These are phyloP conservation scores for Fusarium aywerte DNA, from an alignment of 2,329 filamentous ascomycete genomes.

Conservation along the genomic window DNA sequence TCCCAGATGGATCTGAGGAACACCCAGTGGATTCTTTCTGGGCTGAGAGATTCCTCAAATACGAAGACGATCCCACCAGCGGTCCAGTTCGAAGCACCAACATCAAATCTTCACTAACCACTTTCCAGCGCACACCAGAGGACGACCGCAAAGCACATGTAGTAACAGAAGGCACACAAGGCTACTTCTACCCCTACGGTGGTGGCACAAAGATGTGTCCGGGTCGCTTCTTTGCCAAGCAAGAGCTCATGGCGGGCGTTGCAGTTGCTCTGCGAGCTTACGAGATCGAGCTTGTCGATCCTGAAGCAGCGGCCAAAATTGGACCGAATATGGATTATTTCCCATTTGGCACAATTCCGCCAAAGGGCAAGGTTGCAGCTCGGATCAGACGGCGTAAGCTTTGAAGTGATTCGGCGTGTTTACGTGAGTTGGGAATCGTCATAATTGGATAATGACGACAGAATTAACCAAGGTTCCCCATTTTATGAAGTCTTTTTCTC, in stretches of 20 bases:
- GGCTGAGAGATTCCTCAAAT: conserved; percentile 41
- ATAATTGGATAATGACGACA: not conserved
- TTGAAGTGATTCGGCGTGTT: not conserved
- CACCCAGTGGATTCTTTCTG: conserved; percentile 38
- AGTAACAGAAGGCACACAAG: conserved; percentile 41
- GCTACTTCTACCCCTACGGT: conserved; percentile 51
- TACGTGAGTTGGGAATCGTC: not conserved
- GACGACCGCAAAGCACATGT: conserved; percentile 14
- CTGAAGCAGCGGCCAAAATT: conserved; percentile 12
- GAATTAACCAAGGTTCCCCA: not conserved
- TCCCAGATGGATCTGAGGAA: conserved; percentile 4
- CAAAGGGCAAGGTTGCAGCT: conserved; percentile 27
- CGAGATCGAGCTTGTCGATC: conserved; percentile 46
- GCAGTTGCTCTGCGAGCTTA: conserved; percentile 48
- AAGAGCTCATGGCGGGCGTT: conserved; percentile 47
- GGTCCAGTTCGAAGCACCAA: conserved; percentile 18
- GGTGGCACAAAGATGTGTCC: conserved; percentile 51
- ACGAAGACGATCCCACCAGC: conserved; percentile 32
- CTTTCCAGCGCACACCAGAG: not conserved
- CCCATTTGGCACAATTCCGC: conserved; percentile 41
- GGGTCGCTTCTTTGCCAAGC: conserved; percentile 52
- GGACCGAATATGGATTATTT: conserved; percentile 40
- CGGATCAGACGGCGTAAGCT: conserved; percentile 25
- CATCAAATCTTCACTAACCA: not conserved
- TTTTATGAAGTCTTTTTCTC: not conserved